These are phyloP conservation scores for Wickerhamiella allomyrinae DNA, from an alignment of 805 yeast species.

Conservation along the genomic window DNA sequence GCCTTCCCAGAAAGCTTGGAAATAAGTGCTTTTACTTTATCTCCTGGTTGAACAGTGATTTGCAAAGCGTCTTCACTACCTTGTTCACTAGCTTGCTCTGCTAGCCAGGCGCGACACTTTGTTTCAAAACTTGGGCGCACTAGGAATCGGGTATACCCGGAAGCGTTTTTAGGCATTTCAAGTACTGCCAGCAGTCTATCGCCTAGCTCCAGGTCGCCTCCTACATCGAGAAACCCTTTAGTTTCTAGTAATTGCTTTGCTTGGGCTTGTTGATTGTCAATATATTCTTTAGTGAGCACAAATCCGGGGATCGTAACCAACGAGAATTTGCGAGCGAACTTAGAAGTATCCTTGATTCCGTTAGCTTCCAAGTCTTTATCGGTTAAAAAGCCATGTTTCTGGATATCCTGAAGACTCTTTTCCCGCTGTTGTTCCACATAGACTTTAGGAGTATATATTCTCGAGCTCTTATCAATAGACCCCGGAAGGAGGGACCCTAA, in stretches of 20 bases:
- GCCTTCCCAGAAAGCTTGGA: background rate
- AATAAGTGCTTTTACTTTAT: background rate
- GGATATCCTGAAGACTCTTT: background rate
- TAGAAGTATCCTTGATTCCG: constrained; percentile 4
- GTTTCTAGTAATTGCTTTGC: constrained; percentile 4
- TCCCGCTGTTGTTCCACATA: constrained; percentile 6
- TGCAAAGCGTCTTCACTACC: constrained; percentile 1
- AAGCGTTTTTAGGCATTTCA: background rate
- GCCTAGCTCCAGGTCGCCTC: constrained; percentile 4
- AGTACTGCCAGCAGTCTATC: background rate
- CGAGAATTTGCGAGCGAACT: constrained; percentile 3
- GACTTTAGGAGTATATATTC: constrained; percentile 7
- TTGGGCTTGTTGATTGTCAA: background rate
- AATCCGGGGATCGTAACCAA: background rate
- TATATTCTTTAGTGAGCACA: constrained; percentile 6
- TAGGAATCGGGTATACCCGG: background rate
- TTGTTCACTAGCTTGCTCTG: background rate
- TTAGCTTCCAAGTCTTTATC: constrained; percentile 1
- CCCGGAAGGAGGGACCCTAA: background rate
- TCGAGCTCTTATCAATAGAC: constrained; percentile 2
- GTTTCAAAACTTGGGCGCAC: constrained; percentile 4
- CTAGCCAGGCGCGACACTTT: constrained; percentile 1
- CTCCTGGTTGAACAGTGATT: background rate
- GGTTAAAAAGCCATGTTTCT: constrained; percentile 1
- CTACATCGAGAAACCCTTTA: constrained; percentile 9